Evolutionary conservation across 805 yeast species (phyloP).

Genomic region (Barnettozyma salicaria): DNA sequence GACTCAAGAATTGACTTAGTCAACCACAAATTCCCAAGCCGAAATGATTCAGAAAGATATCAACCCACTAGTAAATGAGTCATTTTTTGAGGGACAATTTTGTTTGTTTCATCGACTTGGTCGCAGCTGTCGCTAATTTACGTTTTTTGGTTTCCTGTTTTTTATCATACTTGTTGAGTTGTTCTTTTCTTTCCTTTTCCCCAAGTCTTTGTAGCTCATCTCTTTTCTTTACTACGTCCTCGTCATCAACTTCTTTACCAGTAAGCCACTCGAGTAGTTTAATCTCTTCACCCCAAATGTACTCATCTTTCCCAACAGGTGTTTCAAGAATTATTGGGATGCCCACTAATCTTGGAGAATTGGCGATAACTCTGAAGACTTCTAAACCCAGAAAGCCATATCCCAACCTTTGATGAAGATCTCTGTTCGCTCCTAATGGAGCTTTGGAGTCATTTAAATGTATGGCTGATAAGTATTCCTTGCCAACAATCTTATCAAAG

Average conservation of each 20-base stretch:
- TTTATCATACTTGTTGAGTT: conserved; percentile 55
- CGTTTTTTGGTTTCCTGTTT: conserved; percentile 35
- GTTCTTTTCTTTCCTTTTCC: conserved; percentile 61
- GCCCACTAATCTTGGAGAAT: conserved; percentile 50
- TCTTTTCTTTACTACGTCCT: conserved; percentile 45
- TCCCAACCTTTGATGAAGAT: conserved; percentile 86
- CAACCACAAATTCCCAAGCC: too few relatives aligned
- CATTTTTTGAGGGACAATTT: conserved; percentile 2
- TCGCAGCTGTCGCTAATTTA: conserved; percentile 10
- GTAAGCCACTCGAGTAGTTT: conserved; percentile 77
- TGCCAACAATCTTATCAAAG: conserved; percentile 72
- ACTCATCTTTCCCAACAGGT: conserved; percentile 64
- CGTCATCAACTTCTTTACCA: conserved; percentile 47
- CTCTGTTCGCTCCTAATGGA: conserved; percentile 84
- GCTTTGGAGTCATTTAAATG: conserved; percentile 95
- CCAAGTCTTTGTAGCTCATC: conserved; percentile 54
- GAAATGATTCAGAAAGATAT: conserved; percentile 31
- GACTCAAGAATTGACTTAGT: neutral
- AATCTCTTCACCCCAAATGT: conserved; percentile 72
- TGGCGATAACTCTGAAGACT: conserved; percentile 71
- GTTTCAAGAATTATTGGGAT: conserved; percentile 87
- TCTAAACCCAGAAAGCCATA: conserved; percentile 86
- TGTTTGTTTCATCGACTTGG: conserved; percentile 7
- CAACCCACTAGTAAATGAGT: conserved; percentile 4
- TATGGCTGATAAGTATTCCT: conserved; percentile 66